Percentiles rank a stretch among this genome's conserved stretches.
Conservation (phyloP, 331 rosid genomes). For the Pyrus hybrid region DNA sequence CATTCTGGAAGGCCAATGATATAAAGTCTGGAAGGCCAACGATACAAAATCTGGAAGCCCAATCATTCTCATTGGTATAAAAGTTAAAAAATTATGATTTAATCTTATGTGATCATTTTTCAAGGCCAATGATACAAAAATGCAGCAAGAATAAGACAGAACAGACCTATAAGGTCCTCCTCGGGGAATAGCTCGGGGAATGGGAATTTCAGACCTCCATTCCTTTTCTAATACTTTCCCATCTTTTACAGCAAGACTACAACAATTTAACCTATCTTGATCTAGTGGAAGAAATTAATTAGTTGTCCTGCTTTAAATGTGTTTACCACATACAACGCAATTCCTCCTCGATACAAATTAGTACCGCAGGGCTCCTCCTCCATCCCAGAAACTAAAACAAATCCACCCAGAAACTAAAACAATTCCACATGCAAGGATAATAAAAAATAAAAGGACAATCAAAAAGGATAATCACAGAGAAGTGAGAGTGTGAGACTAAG, state of each 20-base stretch:
- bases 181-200: constrained; percentile 81
- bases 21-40: too few species aligned
- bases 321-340: not conserved
- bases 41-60: too few species aligned
- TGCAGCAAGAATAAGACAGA: not conserved
- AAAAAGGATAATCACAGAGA: not conserved
- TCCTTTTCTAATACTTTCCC: constrained; percentile 59
- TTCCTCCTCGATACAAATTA: not conserved
- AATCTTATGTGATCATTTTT: not conserved
- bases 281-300: not conserved
- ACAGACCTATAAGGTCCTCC: constrained; percentile 92
- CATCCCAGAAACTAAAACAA: not conserved
- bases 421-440: not conserved
- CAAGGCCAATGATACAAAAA: not conserved
- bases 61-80: too few species aligned
- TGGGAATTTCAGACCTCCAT: constrained; percentile 65
- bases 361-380: not conserved
- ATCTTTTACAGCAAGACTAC: constrained; percentile 75
- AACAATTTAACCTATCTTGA: not conserved
- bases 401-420: constrained; percentile 2
- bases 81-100: not conserved
- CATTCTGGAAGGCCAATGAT: too few species aligned
- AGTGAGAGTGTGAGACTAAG: too few species aligned
- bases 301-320: not conserved
- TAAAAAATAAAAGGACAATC: not conserved